Percentiles rank a stretch among this genome's conserved stretches.
These are phyloP conservation scores for Hypomyces perniciosus DNA, from an alignment of 2,329 filamentous ascomycete species.

Conservation along the genomic window DNA sequence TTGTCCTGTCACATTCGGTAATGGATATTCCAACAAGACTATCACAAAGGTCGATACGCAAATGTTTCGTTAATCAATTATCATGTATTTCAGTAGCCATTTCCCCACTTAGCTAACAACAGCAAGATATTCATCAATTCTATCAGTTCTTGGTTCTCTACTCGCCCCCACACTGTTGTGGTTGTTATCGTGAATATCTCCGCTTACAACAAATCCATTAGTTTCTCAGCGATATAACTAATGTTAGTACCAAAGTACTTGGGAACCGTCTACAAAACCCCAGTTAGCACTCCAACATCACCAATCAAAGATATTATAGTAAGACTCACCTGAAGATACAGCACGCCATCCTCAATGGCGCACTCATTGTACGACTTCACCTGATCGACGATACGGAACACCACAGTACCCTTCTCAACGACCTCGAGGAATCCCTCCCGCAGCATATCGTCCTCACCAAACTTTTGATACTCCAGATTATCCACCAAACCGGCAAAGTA, in stretches of 20 bases:
- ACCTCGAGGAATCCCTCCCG: slow-evolving; percentile 43
- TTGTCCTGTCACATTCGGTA: neutral
- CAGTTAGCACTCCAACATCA: neutral
- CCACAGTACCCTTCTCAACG: slow-evolving; percentile 36
- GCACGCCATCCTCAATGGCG: slow-evolving; percentile 41
- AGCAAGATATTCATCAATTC: neutral
- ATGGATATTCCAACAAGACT: too few species aligned
- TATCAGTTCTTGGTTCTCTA: too few species aligned
- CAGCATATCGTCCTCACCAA: slow-evolving; percentile 43
- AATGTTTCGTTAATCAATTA: too few species aligned
- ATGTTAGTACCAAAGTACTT: slow-evolving; percentile 11
- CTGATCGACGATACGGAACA: slow-evolving; percentile 41
- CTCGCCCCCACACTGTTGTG: neutral
- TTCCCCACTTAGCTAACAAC: too few species aligned
- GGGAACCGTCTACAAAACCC: neutral
- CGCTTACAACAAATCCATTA: slow-evolving; percentile 7
- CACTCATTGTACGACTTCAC: slow-evolving; percentile 39
- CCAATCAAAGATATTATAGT: neutral
- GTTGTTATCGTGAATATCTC: slow-evolving; percentile 1
- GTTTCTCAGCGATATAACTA: slow-evolving; percentile 17
- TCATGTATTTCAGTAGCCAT: too few species aligned
- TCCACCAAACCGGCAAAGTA: slow-evolving; percentile 42
- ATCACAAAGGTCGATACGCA: too few species aligned
- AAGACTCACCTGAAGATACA: slow-evolving; percentile 41
- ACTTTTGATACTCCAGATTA: slow-evolving; percentile 38